These are phyloP conservation scores for Salvia splendens DNA, from an alignment of 257 asterid species.

Conservation along the genomic window DNA sequence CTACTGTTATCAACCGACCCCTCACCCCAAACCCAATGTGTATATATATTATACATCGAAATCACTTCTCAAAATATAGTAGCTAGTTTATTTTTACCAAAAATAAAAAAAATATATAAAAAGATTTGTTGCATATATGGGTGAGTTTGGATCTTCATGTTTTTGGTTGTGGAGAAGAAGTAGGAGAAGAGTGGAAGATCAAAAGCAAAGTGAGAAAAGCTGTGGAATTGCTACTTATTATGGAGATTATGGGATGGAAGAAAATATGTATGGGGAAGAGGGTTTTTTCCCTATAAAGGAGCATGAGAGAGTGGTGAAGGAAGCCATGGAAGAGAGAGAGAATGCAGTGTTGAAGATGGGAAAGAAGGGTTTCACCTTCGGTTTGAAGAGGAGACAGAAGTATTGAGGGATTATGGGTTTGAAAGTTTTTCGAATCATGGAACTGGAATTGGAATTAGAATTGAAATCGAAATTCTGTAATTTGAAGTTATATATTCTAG, in stretches of 20 bases:
- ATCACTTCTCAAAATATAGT: background rate
- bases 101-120: background rate
- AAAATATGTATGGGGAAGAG: constrained; percentile 29
- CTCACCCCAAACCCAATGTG: too few relatives aligned
- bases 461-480: too few relatives aligned
- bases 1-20: too few relatives aligned
- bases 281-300: too few relatives aligned
- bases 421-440: too few relatives aligned
- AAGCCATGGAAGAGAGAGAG: constrained; percentile 39
- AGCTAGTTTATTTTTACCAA: background rate
- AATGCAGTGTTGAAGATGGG: background rate
- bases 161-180: constrained; percentile 28
- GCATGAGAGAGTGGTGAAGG: constrained; percentile 8
- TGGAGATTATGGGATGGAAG: constrained; percentile 48
- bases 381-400: constrained; percentile 12
- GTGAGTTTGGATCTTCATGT: too few relatives aligned
- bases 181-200: constrained; percentile 19
- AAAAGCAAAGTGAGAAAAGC: background rate
- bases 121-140: constrained; percentile 22
- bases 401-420: too few relatives aligned
- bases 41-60: too few relatives aligned
- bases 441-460: too few relatives aligned
- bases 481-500: too few relatives aligned
- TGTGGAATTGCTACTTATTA: constrained; percentile 28
- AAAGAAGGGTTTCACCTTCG: background rate